A percentile compares a stretch with the other conserved stretches of the same genome.
phyloP scores from a whole-genome alignment of 2,329 filamentous ascomycete genomes.

The Aspergillus calidoustus region DNA sequence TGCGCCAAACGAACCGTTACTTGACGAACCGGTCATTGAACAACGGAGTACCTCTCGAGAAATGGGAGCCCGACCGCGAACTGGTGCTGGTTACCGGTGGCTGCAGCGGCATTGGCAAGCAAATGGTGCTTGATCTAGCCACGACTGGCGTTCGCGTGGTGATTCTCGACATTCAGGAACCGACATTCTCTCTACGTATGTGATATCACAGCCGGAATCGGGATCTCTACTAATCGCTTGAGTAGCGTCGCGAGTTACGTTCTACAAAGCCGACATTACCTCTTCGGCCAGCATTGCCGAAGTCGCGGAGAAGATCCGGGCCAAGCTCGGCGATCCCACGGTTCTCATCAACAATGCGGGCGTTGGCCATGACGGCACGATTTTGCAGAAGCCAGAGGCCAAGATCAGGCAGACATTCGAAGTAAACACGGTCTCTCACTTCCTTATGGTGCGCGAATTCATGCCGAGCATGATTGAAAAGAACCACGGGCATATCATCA shows the following conservation, averaged over 20 bases:
- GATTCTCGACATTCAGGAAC: constrained; percentile 45
- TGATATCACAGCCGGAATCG: neutral
- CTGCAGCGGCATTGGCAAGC: constrained; percentile 45
- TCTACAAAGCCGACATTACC: constrained; percentile 46
- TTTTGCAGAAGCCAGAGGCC: constrained; percentile 51
- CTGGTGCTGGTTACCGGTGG: constrained; percentile 44
- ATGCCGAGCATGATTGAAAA: constrained; percentile 55
- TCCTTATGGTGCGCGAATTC: constrained; percentile 56
- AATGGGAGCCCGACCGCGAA: constrained; percentile 35
- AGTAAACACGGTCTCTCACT: constrained; percentile 58
- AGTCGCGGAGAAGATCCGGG: constrained; percentile 45
- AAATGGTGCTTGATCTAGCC: constrained; percentile 39
- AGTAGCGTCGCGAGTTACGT: constrained; percentile 22
- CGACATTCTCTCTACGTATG: constrained; percentile 35
- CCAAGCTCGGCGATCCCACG: constrained; percentile 48
- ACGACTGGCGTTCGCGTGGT: constrained; percentile 36
- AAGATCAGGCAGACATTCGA: constrained; percentile 55
- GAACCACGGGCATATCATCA: constrained; percentile 62
- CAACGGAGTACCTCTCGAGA: constrained; percentile 33
- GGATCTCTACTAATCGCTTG: neutral
- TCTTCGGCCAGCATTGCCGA: constrained; percentile 35
- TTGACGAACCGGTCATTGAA: constrained; percentile 37
- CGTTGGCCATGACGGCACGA: constrained; percentile 52
- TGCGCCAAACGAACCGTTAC: constrained; percentile 34
- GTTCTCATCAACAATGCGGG: constrained; percentile 58